Evolutionary conservation across 495 filamentous ascomycete genomes (phyloP).

Genomic region (Penicillium tannophilum): DNA sequence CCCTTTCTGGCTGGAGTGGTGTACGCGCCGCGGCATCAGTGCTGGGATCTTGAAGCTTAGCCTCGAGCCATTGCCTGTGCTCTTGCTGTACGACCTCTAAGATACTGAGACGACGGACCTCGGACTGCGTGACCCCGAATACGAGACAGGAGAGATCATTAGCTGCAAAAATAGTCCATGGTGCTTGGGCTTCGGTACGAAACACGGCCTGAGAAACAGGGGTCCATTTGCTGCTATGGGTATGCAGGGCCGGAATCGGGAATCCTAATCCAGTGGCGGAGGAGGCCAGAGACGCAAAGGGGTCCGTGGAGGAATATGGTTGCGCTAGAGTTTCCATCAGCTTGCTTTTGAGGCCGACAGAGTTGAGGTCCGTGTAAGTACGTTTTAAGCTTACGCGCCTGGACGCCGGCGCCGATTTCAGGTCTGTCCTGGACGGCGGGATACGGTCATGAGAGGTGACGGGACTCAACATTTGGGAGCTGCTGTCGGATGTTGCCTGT

Average conservation of each 20-base stretch:
- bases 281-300: slow-evolving; percentile 46
- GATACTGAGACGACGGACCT: slow-evolving; percentile 93
- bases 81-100: slow-evolving; percentile 91
- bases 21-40: slow-evolving; percentile 48
- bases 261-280: slow-evolving; percentile 40
- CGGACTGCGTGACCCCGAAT: slow-evolving; percentile 91
- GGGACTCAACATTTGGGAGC: slow-evolving; percentile 33
- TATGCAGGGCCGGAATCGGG: slow-evolving; percentile 62
- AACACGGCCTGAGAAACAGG: slow-evolving; percentile 96
- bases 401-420: slow-evolving; percentile 46
- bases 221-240: slow-evolving; percentile 85
- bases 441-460: slow-evolving; percentile 35
- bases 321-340: slow-evolving; percentile 87
- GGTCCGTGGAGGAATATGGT: slow-evolving; percentile 65
- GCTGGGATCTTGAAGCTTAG: slow-evolving; percentile 69
- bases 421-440: slow-evolving; percentile 33
- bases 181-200: slow-evolving; percentile 81
- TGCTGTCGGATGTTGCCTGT: slow-evolving; percentile 24
- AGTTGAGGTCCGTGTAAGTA: slow-evolving; percentile 80
- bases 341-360: slow-evolving; percentile 73
- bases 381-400: slow-evolving; percentile 77
- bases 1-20: slow-evolving; percentile 35
- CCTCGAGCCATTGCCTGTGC: slow-evolving; percentile 83
- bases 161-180: slow-evolving; percentile 95
- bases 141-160: slow-evolving; percentile 96